Conservation (phyloP, 805 yeast genomes). For the Starmerella lactis-condensi region DNA sequence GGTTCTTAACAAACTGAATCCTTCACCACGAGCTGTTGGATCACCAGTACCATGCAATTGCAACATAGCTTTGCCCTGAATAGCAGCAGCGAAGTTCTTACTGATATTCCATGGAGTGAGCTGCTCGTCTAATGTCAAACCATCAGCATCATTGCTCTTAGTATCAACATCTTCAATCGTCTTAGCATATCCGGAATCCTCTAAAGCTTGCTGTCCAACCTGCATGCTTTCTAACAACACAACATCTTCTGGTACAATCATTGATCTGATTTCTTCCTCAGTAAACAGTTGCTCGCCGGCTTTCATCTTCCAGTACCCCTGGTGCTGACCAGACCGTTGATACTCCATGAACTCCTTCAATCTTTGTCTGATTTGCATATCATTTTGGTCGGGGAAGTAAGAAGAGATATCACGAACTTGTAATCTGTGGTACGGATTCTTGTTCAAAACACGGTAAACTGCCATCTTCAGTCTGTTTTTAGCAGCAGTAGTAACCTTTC, state of each 20-base stretch:
- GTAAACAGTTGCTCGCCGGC: slow-evolving; percentile 45
- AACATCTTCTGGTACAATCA: slow-evolving; percentile 85
- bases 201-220: slow-evolving; percentile 72
- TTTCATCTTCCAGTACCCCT: slow-evolving; percentile 85
- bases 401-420: slow-evolving; percentile 71
- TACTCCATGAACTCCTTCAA: slow-evolving; percentile 95
- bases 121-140: slow-evolving; percentile 54
- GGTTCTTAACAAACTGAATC: slow-evolving; percentile 69
- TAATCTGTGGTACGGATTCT: slow-evolving; percentile 51
- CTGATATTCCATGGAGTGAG: slow-evolving; percentile 90
- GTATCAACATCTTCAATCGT: slow-evolving; percentile 26
- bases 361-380: slow-evolving; percentile 90
- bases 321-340: slow-evolving; percentile 84
- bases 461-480: slow-evolving; percentile 86
- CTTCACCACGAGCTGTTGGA: slow-evolving; percentile 79
- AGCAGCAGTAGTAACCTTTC: slow-evolving; percentile 83
- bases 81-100: slow-evolving; percentile 75
- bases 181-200: slow-evolving; percentile 48
- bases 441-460: slow-evolving; percentile 70
- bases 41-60: slow-evolving; percentile 91
- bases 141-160: slow-evolving; percentile 24
- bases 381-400: slow-evolving; percentile 93
- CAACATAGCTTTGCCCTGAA: slow-evolving; percentile 92
- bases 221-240: slow-evolving; percentile 79
- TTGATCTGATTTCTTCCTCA: slow-evolving; percentile 56